phyloP scores from a whole-genome alignment of 805 yeast genomes.

The Saccharomycopsis sp. region DNA sequence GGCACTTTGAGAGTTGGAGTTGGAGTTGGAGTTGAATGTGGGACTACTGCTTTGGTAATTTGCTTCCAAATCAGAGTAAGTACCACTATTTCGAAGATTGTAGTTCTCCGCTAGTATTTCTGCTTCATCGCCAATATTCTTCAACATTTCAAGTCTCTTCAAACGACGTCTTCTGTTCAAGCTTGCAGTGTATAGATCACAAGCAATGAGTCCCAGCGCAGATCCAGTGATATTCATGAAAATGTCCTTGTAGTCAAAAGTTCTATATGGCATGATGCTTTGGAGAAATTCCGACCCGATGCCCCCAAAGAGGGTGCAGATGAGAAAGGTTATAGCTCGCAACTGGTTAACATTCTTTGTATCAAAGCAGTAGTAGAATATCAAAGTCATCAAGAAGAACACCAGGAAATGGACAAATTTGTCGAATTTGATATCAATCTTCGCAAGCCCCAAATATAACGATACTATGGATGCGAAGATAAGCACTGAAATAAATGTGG shows the following conservation, averaged over 20 bases:
- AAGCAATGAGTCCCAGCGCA: conserved; percentile 5
- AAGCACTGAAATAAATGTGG: conserved; percentile 8
- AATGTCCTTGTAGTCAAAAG: conserved; percentile 19
- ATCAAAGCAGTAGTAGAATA: conserved; percentile 19
- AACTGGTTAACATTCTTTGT: conserved; percentile 13
- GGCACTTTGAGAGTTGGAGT: background rate
- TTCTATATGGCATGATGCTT: conserved; percentile 16
- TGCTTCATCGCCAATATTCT: conserved; percentile 20
- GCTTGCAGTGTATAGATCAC: conserved; percentile 14
- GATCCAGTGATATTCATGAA: conserved; percentile 18
- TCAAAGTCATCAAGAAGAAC: conserved; percentile 15
- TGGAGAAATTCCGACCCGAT: conserved; percentile 21
- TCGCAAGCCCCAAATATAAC: conserved; percentile 19
- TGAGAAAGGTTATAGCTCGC: conserved; percentile 11
- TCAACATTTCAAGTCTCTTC: conserved; percentile 15
- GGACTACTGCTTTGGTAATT: too few species aligned
- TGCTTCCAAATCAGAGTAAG: conserved; percentile 2
- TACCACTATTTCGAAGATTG: conserved; percentile 8
- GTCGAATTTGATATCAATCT: conserved; percentile 14
- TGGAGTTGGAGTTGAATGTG: too few species aligned
- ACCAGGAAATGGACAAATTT: conserved; percentile 19
- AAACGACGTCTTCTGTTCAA: conserved; percentile 10
- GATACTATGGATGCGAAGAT: conserved; percentile 7
- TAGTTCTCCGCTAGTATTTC: conserved; percentile 18
- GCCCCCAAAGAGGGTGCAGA: conserved; percentile 15